phyloP scores from a whole-genome alignment of 352 stramenopile genomes.

The Phytophthora cactorum region DNA sequence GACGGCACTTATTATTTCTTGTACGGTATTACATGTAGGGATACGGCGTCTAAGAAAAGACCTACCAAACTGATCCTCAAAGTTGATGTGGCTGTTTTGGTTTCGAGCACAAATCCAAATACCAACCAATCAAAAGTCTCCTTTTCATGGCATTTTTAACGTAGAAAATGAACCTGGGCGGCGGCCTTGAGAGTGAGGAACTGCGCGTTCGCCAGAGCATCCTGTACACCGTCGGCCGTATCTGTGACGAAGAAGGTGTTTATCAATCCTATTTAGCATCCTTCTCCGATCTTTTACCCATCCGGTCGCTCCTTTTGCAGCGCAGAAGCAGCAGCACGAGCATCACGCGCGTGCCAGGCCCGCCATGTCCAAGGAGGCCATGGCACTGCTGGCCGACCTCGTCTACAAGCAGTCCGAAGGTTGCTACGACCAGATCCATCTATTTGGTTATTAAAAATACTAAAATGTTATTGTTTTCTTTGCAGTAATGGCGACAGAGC shows the following conservation, averaged over 20 bases:
- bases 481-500: slow-evolving; percentile 72
- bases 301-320: slow-evolving; percentile 22
- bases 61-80: too few species aligned
- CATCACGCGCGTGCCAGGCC: slow-evolving; percentile 45
- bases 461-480: background rate
- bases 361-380: slow-evolving; percentile 64
- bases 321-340: slow-evolving; percentile 60
- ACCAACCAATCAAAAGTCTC: background rate
- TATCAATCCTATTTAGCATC: background rate
- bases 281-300: background rate
- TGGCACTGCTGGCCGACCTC: slow-evolving; percentile 70
- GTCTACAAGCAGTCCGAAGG: slow-evolving; percentile 71
- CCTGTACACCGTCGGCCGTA: slow-evolving; percentile 71
- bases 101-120: background rate
- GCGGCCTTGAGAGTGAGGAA: slow-evolving; percentile 34
- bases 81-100: background rate
- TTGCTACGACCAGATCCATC: slow-evolving; percentile 7
- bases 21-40: too few species aligned
- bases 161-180: background rate
- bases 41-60: too few species aligned
- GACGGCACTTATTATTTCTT: too few species aligned
- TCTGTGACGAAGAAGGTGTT: slow-evolving; percentile 70
- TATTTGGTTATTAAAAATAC: background rate
- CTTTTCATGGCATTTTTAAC: background rate
- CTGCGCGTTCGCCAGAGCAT: slow-evolving; percentile 83